Evolutionary conservation across 2,329 filamentous ascomycete species (phyloP), one percentile per base, ranked within the genome.

Genomic region (Botrytis byssoidea): DNA sequence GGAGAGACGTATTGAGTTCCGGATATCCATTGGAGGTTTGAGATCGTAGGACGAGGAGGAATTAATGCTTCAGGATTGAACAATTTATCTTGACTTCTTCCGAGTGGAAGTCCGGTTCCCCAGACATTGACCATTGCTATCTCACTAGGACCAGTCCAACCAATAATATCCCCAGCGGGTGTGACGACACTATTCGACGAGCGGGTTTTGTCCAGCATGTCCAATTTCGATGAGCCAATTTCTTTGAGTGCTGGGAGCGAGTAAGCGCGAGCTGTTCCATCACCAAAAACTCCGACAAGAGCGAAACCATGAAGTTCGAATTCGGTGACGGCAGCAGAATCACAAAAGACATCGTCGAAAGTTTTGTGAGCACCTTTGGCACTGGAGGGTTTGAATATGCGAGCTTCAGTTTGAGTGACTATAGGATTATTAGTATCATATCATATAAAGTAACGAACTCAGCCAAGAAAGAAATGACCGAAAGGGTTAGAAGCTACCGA

Each of bases 21-120:
- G 0, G 94, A 92, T 70, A 99, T 94, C 96, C 96, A 99, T 83
- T 98, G 94, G 55, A 99, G 83, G 79, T 97, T 97, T 32, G 93
- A 97, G 74, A 99, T 99, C 0, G 94, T 97, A 1, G 96, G 96
- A 3, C 96, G 90, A 20, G 93, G 87, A 2, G 95, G 95, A 35
- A 92, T 87, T 25, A 88, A 81, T 0, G 93, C 88, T 74, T 92
- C 86, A 0, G 93, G 90, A 80, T 98, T 97, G 82, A 93, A 89
- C 4, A 99, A 86, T 12, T 86, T 89, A 80, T 98, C 95, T n/a
- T 89, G 83, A 0, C 85, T 86, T 70, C 87, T 89, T 74, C 87
- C 89, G 75, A 93, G 84, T 42, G 85, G 83, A 75, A 90, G 85
- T 6, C 92, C 93, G 1, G 89, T 88, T 22, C 95, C 95, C 90